phyloP scores from a whole-genome alignment of 2,329 filamentous ascomycete species.

The Paraconiothyrium sp. region DNA sequence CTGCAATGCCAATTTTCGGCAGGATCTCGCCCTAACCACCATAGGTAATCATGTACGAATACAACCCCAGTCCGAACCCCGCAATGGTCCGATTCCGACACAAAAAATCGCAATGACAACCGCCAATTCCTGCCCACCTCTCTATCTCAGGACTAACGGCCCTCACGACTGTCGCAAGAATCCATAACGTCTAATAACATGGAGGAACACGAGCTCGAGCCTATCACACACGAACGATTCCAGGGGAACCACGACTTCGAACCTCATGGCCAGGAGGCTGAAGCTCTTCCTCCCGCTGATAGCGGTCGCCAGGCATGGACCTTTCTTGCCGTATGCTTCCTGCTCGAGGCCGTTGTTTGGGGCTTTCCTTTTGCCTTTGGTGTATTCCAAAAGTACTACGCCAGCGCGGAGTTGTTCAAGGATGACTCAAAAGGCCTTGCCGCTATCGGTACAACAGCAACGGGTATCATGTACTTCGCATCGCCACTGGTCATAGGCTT shows the following conservation, averaged over 20 bases:
- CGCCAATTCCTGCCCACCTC: not conserved
- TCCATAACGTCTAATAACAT: not conserved
- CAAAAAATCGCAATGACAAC: not conserved
- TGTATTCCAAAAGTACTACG: constrained; percentile 20
- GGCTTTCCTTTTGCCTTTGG: constrained; percentile 19
- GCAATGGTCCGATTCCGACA: not conserved
- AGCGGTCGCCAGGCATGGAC: constrained; percentile 60
- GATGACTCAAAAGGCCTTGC: not conserved
- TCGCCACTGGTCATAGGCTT: constrained; percentile 48
- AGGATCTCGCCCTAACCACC: not conserved
- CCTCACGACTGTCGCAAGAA: not conserved
- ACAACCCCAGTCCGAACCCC: not conserved
- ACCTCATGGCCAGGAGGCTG: not conserved
- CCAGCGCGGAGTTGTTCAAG: not conserved
- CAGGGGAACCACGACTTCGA: constrained; percentile 1
- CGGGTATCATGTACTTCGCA: constrained; percentile 56
- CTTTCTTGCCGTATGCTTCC: constrained; percentile 58
- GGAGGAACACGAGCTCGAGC: not conserved
- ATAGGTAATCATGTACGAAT: not conserved
- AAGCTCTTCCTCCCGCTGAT: constrained; percentile 53
- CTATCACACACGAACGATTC: not conserved
- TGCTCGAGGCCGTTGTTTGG: constrained; percentile 57
- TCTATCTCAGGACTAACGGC: not conserved
- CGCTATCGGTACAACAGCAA: not conserved
- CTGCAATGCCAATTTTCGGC: not conserved